A percentile compares a stretch with the other conserved stretches of the same genome.
Evolutionary conservation across 208 protist species (phyloP).

Genomic region (Wallacemonas rigidus): DNA sequence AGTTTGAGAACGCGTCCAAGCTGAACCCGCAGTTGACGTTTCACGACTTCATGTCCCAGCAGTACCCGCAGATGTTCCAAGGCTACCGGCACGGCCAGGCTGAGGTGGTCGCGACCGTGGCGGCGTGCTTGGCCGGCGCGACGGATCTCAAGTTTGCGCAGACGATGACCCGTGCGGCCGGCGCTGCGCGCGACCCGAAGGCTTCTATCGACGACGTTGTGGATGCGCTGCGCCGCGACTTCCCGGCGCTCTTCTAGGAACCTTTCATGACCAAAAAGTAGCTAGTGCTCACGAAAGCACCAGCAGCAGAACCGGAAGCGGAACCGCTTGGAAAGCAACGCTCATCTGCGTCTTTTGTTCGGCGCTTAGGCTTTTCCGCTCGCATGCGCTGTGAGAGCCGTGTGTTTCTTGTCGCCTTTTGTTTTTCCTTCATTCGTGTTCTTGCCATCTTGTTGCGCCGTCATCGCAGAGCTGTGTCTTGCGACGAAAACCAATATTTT

Average conservation of each 20-base stretch:
- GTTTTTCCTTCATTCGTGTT: too few species aligned
- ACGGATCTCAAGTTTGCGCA: slow-evolving; percentile 65
- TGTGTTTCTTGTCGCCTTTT: too few species aligned
- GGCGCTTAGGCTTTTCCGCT: too few species aligned
- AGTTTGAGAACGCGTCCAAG: slow-evolving; percentile 60
- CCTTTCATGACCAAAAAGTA: too few species aligned
- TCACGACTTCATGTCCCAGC: slow-evolving; percentile 74
- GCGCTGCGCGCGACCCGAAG: slow-evolving; percentile 57
- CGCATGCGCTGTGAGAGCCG: too few species aligned
- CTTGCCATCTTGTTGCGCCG: too few species aligned
- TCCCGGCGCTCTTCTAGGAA: slow-evolving; percentile 49
- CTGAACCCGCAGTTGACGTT: slow-evolving; percentile 65
- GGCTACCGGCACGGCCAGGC: slow-evolving; percentile 75
- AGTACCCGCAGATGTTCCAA: slow-evolving; percentile 75
- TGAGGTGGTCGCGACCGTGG: slow-evolving; percentile 72
- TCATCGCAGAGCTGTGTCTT: too few species aligned
- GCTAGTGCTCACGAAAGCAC: too few species aligned
- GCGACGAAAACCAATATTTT: too few species aligned
- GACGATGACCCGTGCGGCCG: slow-evolving; percentile 67
- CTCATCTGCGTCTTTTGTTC: too few species aligned
- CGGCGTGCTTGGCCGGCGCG: slow-evolving; percentile 55
- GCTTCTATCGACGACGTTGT: slow-evolving; percentile 75
- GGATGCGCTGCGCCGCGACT: slow-evolving; percentile 72
- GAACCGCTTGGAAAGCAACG: too few species aligned
- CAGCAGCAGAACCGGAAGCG: too few species aligned